Evolutionary conservation across 129 eudicot genomes (phyloP).

Genomic region (Pittosporum tobira): DNA sequence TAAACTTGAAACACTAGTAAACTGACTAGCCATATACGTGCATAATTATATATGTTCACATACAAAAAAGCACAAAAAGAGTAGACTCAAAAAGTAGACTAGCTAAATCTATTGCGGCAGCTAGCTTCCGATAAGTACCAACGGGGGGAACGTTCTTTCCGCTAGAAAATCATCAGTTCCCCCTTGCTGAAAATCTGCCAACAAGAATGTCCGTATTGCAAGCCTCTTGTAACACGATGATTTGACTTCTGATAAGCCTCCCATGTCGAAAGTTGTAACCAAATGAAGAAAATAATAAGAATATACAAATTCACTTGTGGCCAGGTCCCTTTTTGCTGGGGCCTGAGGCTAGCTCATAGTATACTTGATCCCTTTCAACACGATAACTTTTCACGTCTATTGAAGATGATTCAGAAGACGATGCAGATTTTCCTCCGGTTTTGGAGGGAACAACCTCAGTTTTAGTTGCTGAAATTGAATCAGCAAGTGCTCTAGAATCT

Average conservation of each 20-base stretch:
- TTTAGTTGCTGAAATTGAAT: neutral
- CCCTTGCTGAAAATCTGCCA: no score
- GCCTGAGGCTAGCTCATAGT: slow-evolving; percentile 10
- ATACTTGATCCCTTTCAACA: neutral
- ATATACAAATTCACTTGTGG: neutral
- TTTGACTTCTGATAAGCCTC: no score
- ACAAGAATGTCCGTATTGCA: no score
- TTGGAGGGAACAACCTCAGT: neutral
- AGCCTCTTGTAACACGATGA: no score
- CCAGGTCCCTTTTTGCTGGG: slow-evolving; percentile 11
- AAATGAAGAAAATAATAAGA: neutral
- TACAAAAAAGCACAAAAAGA: no score
- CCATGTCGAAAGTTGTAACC: neutral
- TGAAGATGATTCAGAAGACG: neutral
- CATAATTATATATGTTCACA: no score
- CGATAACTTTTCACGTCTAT: neutral
- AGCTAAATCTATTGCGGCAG: neutral
- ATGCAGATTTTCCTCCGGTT: no score
- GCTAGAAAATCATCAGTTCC: no score
- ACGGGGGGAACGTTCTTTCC: no score
- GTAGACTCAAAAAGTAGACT: no score
- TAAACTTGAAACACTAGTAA: neutral
- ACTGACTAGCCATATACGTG: no score
- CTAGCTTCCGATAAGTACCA: no score
- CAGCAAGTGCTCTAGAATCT: neutral